phyloP scores from a whole-genome alignment of 495 filamentous ascomycete species.

The Apodospora peruviana region DNA sequence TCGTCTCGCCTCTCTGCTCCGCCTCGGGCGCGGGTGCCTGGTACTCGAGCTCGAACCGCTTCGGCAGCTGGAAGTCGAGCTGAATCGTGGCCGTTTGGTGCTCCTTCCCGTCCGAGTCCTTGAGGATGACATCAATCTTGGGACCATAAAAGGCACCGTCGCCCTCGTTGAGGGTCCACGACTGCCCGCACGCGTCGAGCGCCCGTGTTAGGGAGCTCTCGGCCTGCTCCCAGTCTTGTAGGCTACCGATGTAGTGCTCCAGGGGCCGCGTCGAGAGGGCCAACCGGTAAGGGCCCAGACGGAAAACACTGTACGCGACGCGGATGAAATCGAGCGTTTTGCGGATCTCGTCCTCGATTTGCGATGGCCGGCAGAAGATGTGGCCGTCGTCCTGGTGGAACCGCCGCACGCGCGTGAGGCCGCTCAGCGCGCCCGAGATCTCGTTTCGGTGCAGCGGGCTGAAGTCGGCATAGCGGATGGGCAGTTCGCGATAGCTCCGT shows the following conservation, averaged over 20 bases:
- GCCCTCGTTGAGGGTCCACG: conserved; percentile 69
- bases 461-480: conserved; percentile 90
- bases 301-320: conserved; percentile 69
- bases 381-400: conserved; percentile 97
- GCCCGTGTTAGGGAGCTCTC: conserved; percentile 68
- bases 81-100: conserved; percentile 92
- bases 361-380: conserved; percentile 82
- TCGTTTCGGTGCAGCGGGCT: conserved; percentile 90
- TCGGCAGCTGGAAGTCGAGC: conserved; percentile 88
- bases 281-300: conserved; percentile 67
- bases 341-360: conserved; percentile 76
- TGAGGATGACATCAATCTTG: conserved; percentile 87
- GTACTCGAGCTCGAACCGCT: conserved; percentile 74
- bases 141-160: conserved; percentile 95
- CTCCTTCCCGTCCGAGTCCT: conserved; percentile 77
- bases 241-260: conserved; percentile 70
- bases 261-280: conserved; percentile 78
- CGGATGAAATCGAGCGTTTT: conserved; percentile 75
- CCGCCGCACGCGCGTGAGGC: conserved; percentile 80
- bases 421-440: conserved; percentile 76
- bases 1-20: conserved; percentile 50
- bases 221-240: conserved; percentile 77
- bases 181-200: conserved; percentile 56
- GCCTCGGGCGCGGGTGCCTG: conserved; percentile 66
- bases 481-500: conserved; percentile 75